Conservation (phyloP, 495 filamentous ascomycete species). For the Talaromyces ruber region DNA sequence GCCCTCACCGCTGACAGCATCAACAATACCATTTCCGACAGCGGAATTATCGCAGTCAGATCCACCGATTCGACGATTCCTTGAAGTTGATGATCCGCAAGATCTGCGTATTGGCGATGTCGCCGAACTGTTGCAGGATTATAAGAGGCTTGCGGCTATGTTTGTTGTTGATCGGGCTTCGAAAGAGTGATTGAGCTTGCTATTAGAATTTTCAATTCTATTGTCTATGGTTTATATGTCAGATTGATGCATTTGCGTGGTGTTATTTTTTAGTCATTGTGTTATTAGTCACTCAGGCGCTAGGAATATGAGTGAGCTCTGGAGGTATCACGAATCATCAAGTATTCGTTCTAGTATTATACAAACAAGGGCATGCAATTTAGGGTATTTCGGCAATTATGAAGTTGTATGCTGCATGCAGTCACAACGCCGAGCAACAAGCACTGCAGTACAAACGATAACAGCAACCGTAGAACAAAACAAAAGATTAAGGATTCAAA, state of each 20-base stretch:
- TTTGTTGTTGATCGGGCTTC: slow-evolving; percentile 12
- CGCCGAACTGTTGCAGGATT: slow-evolving; percentile 73
- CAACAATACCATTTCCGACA: not conserved
- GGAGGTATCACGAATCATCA: not conserved
- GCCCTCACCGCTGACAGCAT: not conserved
- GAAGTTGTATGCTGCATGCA: not conserved
- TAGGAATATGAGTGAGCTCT: not conserved
- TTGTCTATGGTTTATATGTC: not conserved
- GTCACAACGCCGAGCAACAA: not conserved
- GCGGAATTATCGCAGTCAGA: slow-evolving; percentile 27
- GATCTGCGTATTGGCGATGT: slow-evolving; percentile 81
- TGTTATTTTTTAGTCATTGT: not conserved
- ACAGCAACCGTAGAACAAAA: not conserved
- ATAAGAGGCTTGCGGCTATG: slow-evolving; percentile 61
- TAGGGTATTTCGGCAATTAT: too few species aligned
- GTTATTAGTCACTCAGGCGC: too few species aligned
- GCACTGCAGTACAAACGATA: too few species aligned
- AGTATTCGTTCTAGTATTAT: not conserved
- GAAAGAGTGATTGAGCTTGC: not conserved
- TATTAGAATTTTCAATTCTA: not conserved
- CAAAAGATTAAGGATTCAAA: slow-evolving; percentile 18
- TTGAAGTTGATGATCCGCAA: slow-evolving; percentile 66
- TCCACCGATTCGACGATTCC: slow-evolving; percentile 71
- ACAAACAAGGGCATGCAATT: not conserved
- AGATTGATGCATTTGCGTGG: slow-evolving; percentile 1